A percentile compares a stretch with the other conserved stretches of the same genome.
These are phyloP conservation scores for Madurella mycetomatis DNA, from an alignment of 2,329 filamentous ascomycete genomes.

Conservation along the genomic window DNA sequence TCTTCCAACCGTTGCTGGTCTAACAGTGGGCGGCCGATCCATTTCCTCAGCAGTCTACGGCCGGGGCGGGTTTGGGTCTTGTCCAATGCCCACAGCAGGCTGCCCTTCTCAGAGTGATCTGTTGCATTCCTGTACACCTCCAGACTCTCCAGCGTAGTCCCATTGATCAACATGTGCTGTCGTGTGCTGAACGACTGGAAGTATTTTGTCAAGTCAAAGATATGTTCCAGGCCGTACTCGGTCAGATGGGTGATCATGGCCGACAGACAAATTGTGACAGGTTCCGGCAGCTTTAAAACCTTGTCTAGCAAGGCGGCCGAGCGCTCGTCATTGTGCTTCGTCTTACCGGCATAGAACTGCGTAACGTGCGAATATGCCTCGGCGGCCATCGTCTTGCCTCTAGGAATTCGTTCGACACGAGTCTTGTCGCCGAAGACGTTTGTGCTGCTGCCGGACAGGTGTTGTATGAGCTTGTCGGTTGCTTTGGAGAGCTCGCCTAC, in stretches of 20 bases:
- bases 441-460: slow-evolving; percentile 81
- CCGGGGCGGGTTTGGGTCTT: slow-evolving; percentile 89
- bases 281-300: slow-evolving; percentile 77
- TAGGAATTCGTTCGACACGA: slow-evolving; percentile 73
- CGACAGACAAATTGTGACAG: slow-evolving; percentile 86
- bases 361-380: slow-evolving; percentile 86
- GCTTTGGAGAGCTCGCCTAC: slow-evolving; percentile 86
- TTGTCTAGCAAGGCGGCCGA: slow-evolving; percentile 72
- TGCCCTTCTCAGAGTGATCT: slow-evolving; percentile 78
- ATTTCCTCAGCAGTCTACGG: slow-evolving; percentile 81
- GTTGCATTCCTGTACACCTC: slow-evolving; percentile 96
- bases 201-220: slow-evolving; percentile 94
- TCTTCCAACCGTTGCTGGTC: slow-evolving; percentile 71
- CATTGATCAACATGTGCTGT: slow-evolving; percentile 93
- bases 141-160: slow-evolving; percentile 87
- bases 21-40: slow-evolving; percentile 87
- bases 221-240: slow-evolving; percentile 90
- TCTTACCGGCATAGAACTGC: slow-evolving; percentile 84
- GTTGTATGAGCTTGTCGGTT: slow-evolving; percentile 86
- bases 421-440: slow-evolving; percentile 91
- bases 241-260: slow-evolving; percentile 92
- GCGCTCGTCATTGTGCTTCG: slow-evolving; percentile 59
- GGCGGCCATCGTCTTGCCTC: slow-evolving; percentile 74
- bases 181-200: slow-evolving; percentile 93
- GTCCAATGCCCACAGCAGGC: slow-evolving; percentile 92